Evolutionary conservation across 2,329 filamentous ascomycete species (phyloP).

Genomic region (Cladorrhinum sp.): DNA sequence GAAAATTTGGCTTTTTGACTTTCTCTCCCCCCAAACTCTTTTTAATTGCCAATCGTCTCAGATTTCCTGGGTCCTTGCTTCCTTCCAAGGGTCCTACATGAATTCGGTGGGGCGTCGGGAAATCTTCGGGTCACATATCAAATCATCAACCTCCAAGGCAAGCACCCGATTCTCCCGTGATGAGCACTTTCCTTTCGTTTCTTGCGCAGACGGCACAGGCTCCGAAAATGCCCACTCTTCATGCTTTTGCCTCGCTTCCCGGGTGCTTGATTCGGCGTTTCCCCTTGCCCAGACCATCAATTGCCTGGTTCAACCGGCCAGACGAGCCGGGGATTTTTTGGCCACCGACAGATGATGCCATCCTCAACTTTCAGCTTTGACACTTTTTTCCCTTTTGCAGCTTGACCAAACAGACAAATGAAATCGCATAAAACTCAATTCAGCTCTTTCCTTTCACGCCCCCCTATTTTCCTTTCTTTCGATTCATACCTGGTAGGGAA

Average conservation of each 20-base stretch:
- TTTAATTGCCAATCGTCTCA: slow-evolving; percentile 18
- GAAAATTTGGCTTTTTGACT: neutral
- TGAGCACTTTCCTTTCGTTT: neutral
- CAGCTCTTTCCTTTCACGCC: too few species aligned
- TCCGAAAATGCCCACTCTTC: slow-evolving; percentile 6
- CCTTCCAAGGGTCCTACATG: slow-evolving; percentile 11
- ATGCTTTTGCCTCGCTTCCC: slow-evolving; percentile 3
- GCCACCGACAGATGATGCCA: neutral
- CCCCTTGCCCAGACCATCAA: neutral
- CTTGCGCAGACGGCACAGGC: slow-evolving; percentile 7
- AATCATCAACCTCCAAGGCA: neutral
- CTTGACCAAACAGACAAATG: too few species aligned
- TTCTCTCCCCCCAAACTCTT: slow-evolving; percentile 9
- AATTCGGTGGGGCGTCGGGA: neutral
- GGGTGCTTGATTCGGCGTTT: slow-evolving; percentile 4
- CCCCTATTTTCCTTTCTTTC: too few species aligned
- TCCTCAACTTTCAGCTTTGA: neutral
- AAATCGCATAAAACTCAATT: too few species aligned
- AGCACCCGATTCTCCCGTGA: neutral
- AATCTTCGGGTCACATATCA: neutral
- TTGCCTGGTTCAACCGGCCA: neutral
- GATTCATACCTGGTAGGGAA: too few species aligned
- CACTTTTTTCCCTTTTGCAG: neutral
- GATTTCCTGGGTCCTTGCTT: slow-evolving; percentile 10
- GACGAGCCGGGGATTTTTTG: neutral